Percentiles rank a stretch among this genome's conserved stretches.
phyloP scores from a whole-genome alignment of 495 filamentous ascomycete genomes.

The Diplogelasinospora grovesii region DNA sequence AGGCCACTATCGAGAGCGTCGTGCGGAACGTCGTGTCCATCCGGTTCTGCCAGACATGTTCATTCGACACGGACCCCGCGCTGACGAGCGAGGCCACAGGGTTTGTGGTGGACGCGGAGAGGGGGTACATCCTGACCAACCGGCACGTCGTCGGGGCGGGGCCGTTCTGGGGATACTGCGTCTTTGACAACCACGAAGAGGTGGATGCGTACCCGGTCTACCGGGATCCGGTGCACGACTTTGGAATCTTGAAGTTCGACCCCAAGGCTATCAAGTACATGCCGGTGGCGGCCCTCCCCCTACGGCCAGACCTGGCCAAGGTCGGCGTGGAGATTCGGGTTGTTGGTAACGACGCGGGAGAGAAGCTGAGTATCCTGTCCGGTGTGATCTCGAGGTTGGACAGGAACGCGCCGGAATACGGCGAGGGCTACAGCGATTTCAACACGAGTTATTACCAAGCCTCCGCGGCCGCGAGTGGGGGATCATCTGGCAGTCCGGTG shows the following conservation, averaged over 20 bases:
- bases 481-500: slow-evolving; percentile 93
- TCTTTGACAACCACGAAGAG: slow-evolving; percentile 98
- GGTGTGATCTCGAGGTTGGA: slow-evolving; percentile 95
- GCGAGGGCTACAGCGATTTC: slow-evolving; percentile 97
- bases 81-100: slow-evolving; percentile 93
- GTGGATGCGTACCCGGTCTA: slow-evolving; percentile 98
- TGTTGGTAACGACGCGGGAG: slow-evolving; percentile 96
- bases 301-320: slow-evolving; percentile 82
- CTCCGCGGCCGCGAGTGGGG: slow-evolving; percentile 90
- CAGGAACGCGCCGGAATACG: slow-evolving; percentile 95
- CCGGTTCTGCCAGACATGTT: slow-evolving; percentile 96
- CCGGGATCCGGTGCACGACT: slow-evolving; percentile 96
- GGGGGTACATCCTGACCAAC: slow-evolving; percentile 79
- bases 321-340: slow-evolving; percentile 93
- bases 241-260: slow-evolving; percentile 93
- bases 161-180: slow-evolving; percentile 94
- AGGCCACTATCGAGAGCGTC: slow-evolving; percentile 87
- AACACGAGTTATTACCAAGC: slow-evolving; percentile 99
- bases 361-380: slow-evolving; percentile 96
- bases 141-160: slow-evolving; percentile 94
- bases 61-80: slow-evolving; percentile 93
- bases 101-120: slow-evolving; percentile 95
- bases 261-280: slow-evolving; percentile 95
- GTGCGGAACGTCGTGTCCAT: slow-evolving; percentile 93
- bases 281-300: slow-evolving; percentile 68